Base-by-base conservation (phyloP, 352 stramenopile species). In the Pythium volutum region DNA sequence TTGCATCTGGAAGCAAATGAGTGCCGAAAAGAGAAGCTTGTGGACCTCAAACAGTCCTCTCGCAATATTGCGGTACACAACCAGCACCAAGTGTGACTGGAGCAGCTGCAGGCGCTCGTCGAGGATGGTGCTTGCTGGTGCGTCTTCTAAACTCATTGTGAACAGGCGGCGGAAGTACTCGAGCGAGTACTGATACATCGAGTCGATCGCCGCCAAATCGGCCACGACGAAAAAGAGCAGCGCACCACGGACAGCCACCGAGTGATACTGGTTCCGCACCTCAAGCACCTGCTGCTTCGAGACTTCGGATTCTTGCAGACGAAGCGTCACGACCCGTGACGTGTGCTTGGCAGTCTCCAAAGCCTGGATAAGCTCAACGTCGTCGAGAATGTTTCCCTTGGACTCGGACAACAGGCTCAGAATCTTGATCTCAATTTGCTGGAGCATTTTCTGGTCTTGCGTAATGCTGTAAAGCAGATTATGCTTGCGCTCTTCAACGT, bases 341-440 rank as follows among this genome's bases (percentile, higher is more conserved):
- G 80, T 93, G 38, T 79, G 66, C 29, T 93, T 93, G 16, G 83
- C 89, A 1, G 66, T 79, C 26, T 87, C 71, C 3, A 93, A 71
- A 0, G 75, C 74, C 36, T 77, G 55, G 41, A 93, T 88, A 15
- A 93, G 78, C 51, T 91, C 88, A 18, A 95, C 70, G 57, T 98
- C 92, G 54, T 98, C 92, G 4, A 97, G 71, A 36, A 98, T 96
- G 60, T 97, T 95, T 2, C 85, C 89, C 23, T 87, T 88, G 6
- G 88, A 80, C 34, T 92, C 83, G 0, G 88, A 90, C 1, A 98
- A 71, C 12, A 97, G 76, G 9, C 75, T 76, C 9, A 98, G 41
- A 65, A 98, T 98, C 63, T 87, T 89, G 67, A 95, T 87, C 55
- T 98, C 93, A 34, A 98, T 86, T 55, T 97, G 79, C 39, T 95